A percentile compares a stretch with the other conserved stretches of the same genome.
phyloP scores from a whole-genome alignment of 225 moss, liverwort and hornwort genomes.

The Neckera pumila region DNA sequence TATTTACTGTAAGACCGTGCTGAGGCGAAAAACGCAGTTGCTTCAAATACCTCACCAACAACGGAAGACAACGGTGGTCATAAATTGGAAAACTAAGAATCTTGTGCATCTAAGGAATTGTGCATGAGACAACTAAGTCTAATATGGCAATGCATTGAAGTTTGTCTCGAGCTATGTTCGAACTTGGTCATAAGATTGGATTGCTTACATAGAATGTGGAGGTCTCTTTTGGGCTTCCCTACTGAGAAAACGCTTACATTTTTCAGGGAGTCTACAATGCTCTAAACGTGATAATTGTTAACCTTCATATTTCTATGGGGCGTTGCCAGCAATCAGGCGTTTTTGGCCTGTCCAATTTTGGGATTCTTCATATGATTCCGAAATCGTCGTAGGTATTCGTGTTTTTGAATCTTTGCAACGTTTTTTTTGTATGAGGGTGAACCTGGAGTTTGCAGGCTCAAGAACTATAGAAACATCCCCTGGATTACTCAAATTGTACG shows the following conservation, averaged over 20 bases:
- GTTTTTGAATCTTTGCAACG: neutral
- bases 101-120: no score
- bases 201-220: neutral
- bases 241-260: neutral
- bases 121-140: neutral
- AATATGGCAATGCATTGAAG: neutral
- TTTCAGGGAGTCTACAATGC: neutral
- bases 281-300: neutral
- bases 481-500: neutral
- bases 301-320: neutral
- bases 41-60: no score
- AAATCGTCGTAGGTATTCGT: neutral
- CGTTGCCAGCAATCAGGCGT: neutral
- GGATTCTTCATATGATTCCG: neutral
- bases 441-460: neutral
- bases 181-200: neutral
- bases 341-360: no score
- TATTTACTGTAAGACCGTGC: neutral
- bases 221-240: neutral
- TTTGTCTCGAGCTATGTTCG: neutral
- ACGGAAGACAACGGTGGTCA: no score
- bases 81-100: no score
- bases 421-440: neutral
- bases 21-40: neutral
- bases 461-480: neutral